Base-by-base conservation (phyloP, 2,329 filamentous ascomycete genomes). In the Botrytis fabae region DNA sequence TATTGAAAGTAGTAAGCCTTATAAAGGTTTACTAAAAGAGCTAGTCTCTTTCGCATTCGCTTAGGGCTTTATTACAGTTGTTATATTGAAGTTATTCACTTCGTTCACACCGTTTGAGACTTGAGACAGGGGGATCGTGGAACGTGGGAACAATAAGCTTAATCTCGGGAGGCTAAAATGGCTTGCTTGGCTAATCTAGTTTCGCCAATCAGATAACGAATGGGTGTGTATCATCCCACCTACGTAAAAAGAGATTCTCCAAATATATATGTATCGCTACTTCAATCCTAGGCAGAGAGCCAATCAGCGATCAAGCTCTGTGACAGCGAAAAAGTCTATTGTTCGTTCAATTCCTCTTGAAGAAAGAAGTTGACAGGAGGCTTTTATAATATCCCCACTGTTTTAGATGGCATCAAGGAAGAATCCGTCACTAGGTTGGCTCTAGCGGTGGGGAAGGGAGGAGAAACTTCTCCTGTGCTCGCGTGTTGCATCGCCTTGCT, bases 111-210 rank as follows among this genome's bases (percentile, higher is more conserved):
- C n/a, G n/a, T n/a, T 8, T n/a, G 44, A 51, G 9, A 28, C 32
- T 40, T 54, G 64, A 66, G 32, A 51, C 44, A 51, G 63, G 32
- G 22, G 46, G 44, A 66, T 35, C 3, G 51, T 57, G 51, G 51
- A 57, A 57, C 51, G 46, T 66, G 64, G 46, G 22, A 51, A 54
- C 14, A 66, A 54, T 66, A 66, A 66, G 46, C 64, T 66, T 66
- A 66, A 66, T 66, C 38, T 66, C 32, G 64, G 46, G n/a, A 66
- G 51, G 25, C 46, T 54, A 40, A 65, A 25, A 48, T 44, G n/a
- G 61, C 20, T 32, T 32, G 16, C 40, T 51, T 51, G 63, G 25
- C 63, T 66, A 28, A 38, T 40, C 6, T 40, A 48, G 2, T 10
- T n/a, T 54, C 14, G n/a, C 64, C 64, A 66, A 66, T 66, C n/a